Evolutionary conservation across 768 basidiomycete species (phyloP).

Genomic region (Suillus sp.): DNA sequence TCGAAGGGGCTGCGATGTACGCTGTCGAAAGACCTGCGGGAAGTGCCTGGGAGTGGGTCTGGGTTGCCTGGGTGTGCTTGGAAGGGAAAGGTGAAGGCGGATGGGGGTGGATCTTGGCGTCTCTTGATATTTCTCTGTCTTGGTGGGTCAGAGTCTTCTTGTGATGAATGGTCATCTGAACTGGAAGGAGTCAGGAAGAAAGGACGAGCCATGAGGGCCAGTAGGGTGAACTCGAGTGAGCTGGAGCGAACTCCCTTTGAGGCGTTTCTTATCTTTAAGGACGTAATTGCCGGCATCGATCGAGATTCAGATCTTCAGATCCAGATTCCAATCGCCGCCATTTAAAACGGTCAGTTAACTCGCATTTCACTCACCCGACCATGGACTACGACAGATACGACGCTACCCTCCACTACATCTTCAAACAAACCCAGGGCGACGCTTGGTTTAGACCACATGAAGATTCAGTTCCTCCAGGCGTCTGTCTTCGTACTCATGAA

Average conservation of each 20-base stretch:
- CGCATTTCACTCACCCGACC: neutral
- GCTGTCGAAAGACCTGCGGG: slow-evolving; percentile 46
- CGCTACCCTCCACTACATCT: slow-evolving; percentile 30
- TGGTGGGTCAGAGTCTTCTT: slow-evolving; percentile 29
- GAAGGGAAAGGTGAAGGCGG: slow-evolving; percentile 51
- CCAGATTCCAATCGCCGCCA: too few relatives aligned
- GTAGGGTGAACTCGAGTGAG: too few relatives aligned
- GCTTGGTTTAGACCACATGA: slow-evolving; percentile 58
- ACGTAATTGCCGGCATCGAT: neutral
- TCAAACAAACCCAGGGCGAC: slow-evolving; percentile 44
- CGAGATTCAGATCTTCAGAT: too few relatives aligned
- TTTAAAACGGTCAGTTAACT: too few relatives aligned
- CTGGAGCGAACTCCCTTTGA: neutral
- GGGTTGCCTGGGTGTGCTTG: slow-evolving; percentile 68
- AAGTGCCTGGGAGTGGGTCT: slow-evolving; percentile 50
- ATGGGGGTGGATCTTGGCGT: slow-evolving; percentile 37
- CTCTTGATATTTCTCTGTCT: slow-evolving; percentile 6
- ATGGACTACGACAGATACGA: slow-evolving; percentile 41
- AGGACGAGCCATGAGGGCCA: slow-evolving; percentile 33
- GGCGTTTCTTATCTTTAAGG: neutral
- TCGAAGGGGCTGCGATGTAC: slow-evolving; percentile 24
- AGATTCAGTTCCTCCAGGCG: slow-evolving; percentile 47
- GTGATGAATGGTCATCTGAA: slow-evolving; percentile 23
- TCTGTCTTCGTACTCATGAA: slow-evolving; percentile 50
- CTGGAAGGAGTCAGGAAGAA: slow-evolving; percentile 36